Percentiles rank a stretch among this genome's conserved stretches.
Evolutionary conservation across 148 eudicot species (phyloP).

Genomic region (Vaccinium darrowii): DNA sequence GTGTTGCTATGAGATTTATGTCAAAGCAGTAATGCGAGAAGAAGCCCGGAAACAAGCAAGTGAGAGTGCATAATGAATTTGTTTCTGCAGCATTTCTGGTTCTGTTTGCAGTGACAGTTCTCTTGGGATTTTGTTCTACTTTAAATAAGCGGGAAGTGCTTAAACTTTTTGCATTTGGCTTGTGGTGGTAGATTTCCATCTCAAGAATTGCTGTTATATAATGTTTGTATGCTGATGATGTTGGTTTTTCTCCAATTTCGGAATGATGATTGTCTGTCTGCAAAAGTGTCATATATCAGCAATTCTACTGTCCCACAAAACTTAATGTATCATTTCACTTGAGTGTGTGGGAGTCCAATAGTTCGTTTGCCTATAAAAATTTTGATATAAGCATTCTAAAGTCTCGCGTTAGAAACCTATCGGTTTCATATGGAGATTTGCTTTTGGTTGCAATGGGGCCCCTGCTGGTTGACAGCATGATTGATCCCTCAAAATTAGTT

Average conservation of each 20-base stretch:
- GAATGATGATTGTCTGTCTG: neutral
- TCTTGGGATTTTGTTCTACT: neutral
- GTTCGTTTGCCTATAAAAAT: neutral
- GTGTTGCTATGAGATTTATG: constrained; percentile 84
- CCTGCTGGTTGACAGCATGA: no score
- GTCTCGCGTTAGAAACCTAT: no score
- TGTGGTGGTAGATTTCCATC: neutral
- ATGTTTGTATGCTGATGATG: neutral
- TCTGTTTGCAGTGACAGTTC: neutral
- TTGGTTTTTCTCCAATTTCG: neutral
- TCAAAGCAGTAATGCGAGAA: constrained; percentile 52
- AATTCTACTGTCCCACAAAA: neutral
- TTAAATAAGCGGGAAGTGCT: neutral
- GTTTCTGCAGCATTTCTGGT: constrained; percentile 1
- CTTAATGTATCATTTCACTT: neutral
- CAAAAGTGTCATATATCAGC: neutral
- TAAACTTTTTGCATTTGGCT: neutral
- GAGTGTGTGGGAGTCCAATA: neutral
- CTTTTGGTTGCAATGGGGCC: no score
- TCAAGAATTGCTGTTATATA: neutral
- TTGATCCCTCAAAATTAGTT: no score
- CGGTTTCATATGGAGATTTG: no score
- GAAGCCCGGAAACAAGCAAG: constrained; percentile 50
- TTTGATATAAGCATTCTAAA: no score
- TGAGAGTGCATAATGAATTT: constrained; percentile 24